Conservation (phyloP, 139 green algal species). For the Chlorella sp. region DNA sequence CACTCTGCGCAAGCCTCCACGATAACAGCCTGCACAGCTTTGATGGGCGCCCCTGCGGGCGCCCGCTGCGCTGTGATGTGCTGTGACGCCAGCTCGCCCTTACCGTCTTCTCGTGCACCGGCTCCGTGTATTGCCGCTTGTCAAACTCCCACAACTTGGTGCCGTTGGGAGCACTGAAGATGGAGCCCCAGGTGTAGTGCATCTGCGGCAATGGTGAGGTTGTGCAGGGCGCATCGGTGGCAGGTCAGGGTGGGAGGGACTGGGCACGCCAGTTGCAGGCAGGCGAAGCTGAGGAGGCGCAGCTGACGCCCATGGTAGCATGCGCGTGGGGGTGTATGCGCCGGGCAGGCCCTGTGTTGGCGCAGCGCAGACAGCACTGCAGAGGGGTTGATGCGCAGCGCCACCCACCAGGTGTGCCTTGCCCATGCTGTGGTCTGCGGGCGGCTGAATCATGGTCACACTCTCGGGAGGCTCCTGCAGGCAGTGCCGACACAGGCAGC, state of each 20-base stretch:
- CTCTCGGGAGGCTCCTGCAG: constrained; percentile 54
- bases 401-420: constrained; percentile 48
- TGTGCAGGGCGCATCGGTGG: not conserved
- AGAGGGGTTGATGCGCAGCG: not conserved
- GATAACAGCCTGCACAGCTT: not conserved
- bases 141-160: constrained; percentile 77
- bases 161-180: constrained; percentile 50
- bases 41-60: too few species aligned
- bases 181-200: constrained; percentile 88
- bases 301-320: not conserved
- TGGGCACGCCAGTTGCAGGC: not conserved
- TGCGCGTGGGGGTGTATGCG: not conserved
- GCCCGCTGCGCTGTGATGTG: too few species aligned
- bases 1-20: not conserved
- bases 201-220: constrained; percentile 33
- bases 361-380: not conserved
- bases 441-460: constrained; percentile 83
- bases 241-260: not conserved
- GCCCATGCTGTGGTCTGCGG: constrained; percentile 73
- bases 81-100: not conserved
- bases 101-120: constrained; percentile 57
- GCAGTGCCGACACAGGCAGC: too few species aligned
- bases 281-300: not conserved
- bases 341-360: not conserved
- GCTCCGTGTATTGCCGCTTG: constrained; percentile 63